phyloP scores from a whole-genome alignment of 202 grass and related monocot genomes.

The Cymbopogon flexuosus region DNA sequence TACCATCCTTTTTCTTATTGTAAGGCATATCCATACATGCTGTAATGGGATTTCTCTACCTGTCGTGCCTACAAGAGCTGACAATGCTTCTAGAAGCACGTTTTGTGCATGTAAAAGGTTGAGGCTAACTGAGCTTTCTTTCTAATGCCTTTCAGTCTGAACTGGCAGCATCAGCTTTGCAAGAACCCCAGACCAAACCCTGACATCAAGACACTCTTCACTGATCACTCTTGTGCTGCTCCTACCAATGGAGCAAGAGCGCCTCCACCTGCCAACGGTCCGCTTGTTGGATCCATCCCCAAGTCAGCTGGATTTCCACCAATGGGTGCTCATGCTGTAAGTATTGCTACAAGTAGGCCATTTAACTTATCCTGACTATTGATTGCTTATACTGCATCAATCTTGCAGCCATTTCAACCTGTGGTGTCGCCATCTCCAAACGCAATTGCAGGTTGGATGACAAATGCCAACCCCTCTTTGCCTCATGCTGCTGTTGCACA shows the following conservation, averaged over 20 bases:
- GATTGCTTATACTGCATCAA: conserved; percentile 21
- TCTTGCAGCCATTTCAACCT: conserved; percentile 86
- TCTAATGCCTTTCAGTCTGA: conserved; percentile 55
- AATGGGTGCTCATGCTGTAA: conserved; percentile 88
- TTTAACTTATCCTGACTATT: conserved; percentile 7
- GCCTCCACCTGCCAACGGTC: conserved; percentile 76
- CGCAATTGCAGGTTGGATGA: conserved; percentile 98
- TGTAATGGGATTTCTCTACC: conserved; percentile 1
- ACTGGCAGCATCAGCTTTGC: conserved; percentile 99
- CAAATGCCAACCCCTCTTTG: conserved; percentile 80
- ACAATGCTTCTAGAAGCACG: neutral
- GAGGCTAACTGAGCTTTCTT: conserved; percentile 16
- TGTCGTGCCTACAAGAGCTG: neutral
- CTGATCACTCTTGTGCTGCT: conserved; percentile 92
- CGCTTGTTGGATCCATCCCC: conserved; percentile 87
- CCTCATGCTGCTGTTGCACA: conserved; percentile 75
- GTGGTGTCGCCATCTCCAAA: conserved; percentile 87
- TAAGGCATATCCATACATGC: neutral
- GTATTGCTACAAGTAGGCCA: conserved; percentile 17
- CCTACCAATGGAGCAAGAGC: conserved; percentile 84
- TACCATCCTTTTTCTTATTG: neutral
- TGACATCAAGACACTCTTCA: conserved; percentile 99
- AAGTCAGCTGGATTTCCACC: conserved; percentile 97
- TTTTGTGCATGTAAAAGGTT: neutral
- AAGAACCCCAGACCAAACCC: conserved; percentile 98